A percentile compares a stretch with the other conserved stretches of the same genome.
phyloP scores from a whole-genome alignment of 176 grass and related monocot species.

The Pontederia paniculata region DNA sequence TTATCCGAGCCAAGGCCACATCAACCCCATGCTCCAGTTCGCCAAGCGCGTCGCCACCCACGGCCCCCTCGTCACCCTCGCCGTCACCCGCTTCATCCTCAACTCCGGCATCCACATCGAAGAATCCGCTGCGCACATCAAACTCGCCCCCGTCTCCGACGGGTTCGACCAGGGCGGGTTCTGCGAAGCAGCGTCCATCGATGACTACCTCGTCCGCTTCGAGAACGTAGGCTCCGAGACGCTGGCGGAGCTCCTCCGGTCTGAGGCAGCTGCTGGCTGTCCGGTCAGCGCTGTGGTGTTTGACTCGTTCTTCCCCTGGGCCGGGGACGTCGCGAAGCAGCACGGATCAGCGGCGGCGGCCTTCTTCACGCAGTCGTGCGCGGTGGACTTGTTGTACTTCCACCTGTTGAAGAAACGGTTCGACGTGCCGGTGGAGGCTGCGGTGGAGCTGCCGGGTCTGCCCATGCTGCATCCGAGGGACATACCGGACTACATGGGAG shows the following conservation, averaged over 20 bases:
- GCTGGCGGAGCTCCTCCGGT: conserved; percentile 29
- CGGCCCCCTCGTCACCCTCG: conserved; percentile 47
- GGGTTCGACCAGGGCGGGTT: conserved; percentile 38
- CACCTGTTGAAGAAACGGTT: conserved; percentile 28
- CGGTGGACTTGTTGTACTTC: conserved; percentile 31
- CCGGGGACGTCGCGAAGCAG: background rate
- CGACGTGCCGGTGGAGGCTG: conserved; percentile 21
- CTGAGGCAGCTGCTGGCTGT: conserved; percentile 22
- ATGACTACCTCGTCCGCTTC: conserved; percentile 31
- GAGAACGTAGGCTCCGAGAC: conserved; percentile 32
- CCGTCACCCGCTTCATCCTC: conserved; percentile 40
- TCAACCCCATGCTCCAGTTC: conserved; percentile 80
- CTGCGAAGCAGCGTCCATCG: conserved; percentile 19
- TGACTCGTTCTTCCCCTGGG: conserved; percentile 28
- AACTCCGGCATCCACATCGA: background rate
- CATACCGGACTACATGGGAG: conserved; percentile 35
- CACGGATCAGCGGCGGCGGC: conserved; percentile 7
- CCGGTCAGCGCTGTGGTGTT: conserved; percentile 38
- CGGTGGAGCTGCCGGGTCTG: conserved; percentile 13
- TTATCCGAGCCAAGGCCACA: conserved; percentile 80
- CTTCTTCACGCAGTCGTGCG: conserved; percentile 75
- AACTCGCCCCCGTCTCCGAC: conserved; percentile 44
- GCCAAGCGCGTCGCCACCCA: conserved; percentile 46
- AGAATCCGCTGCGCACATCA: no score
- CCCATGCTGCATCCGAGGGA: conserved; percentile 22